Evolutionary conservation across 2,329 filamentous ascomycete genomes (phyloP).

Genomic region (Myriosclerotinia scirpicola): DNA sequence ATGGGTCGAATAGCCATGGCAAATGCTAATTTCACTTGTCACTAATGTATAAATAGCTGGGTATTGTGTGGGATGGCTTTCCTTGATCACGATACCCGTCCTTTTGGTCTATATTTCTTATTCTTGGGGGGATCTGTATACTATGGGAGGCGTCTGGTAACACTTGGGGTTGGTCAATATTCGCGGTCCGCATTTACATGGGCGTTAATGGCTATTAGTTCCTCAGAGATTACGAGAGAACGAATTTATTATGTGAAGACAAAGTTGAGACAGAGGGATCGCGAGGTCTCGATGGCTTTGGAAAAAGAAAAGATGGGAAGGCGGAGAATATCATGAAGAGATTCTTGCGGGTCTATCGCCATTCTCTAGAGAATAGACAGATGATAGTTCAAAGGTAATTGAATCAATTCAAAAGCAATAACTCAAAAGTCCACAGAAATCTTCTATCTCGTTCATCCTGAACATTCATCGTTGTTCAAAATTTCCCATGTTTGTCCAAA

Average conservation of each 20-base stretch:
- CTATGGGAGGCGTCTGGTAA: constrained; percentile 21
- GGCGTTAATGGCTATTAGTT: constrained; percentile 32
- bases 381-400: constrained; percentile 19
- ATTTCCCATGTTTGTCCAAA: not conserved
- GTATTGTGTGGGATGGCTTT: constrained; percentile 25
- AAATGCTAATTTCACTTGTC: not conserved
- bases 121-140: constrained; percentile 20
- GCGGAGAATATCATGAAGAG: constrained; percentile 21
- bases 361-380: constrained; percentile 22
- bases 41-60: constrained; percentile 34
- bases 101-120: constrained; percentile 23
- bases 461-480: not conserved
- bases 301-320: constrained; percentile 13
- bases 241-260: constrained; percentile 21
- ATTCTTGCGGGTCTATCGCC: constrained; percentile 31
- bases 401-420: constrained; percentile 4
- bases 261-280: constrained; percentile 23
- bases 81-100: constrained; percentile 28
- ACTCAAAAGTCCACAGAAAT: not conserved
- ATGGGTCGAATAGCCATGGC: not conserved
- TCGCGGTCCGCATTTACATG: constrained; percentile 32
- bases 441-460: not conserved
- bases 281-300: constrained; percentile 24
- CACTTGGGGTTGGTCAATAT: constrained; percentile 22
- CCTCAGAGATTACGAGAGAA: constrained; percentile 25